Evolutionary conservation across 2,329 filamentous ascomycete species (phyloP), one percentile per base, ranked within the genome.

Genomic region (Apiospora hydei): DNA sequence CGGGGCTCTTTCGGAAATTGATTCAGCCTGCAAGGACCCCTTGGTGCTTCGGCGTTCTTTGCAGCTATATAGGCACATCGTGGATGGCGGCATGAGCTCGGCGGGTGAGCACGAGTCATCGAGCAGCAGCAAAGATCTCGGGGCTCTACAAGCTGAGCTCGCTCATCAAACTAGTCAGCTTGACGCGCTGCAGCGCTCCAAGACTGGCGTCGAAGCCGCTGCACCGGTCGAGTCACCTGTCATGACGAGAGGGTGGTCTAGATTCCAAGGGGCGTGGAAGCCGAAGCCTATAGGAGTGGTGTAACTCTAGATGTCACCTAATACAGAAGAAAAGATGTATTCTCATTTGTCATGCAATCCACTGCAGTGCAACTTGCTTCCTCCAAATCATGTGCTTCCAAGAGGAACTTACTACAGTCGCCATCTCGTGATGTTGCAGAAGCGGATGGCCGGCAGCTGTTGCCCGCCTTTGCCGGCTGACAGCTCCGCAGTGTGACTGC

Each of bases 241-340:
- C 57, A 76, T 75, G 70, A 75, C 76, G 16, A 77, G 78, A 61
- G 82, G 83, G 34, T 91, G 89, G 89, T 81, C 82, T 30, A 81
- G 82, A 71, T 88, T 86, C 74, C 80, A 86, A 68, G 88, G 87
- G 10, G 78, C 82, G 2, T 91, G 89, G 89, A 85, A 84, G 72
- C 84, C 88, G 13, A 89, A 87, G 75, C 89, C 89, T 0, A 90
- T 91, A 75, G 89, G 89, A 6, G 82, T 87, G 70, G 83, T 87
- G 34, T 64, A 41, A 24, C 34, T 38, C 34, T 6, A 18, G 34
- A 38, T 64, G 16, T 64, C 34, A 24, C 34, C 57, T 14, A 41
- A 64, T 41, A 64, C 57, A n/a, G 8, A 64, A 41, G 2, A 41
- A 41, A 16, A 41, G 16, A 21, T 21, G 26, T 14, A 57, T 21